These are phyloP conservation scores for Monosporascus sp. DNA, from an alignment of 2,329 filamentous ascomycete species.

Conservation along the genomic window DNA sequence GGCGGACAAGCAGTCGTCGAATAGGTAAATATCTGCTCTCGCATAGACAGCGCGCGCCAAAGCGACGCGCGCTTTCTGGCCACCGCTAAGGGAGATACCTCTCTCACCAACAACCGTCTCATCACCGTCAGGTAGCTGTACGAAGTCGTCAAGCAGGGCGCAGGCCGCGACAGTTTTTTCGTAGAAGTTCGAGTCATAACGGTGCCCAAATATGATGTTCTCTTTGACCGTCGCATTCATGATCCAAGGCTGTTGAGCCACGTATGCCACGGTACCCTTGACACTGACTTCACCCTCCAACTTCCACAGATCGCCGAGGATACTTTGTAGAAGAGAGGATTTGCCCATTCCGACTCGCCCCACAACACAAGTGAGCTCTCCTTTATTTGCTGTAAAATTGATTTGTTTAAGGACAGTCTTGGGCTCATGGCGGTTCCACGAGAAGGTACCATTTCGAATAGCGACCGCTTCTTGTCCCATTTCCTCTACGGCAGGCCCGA, in stretches of 20 bases:
- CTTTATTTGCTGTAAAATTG: constrained; percentile 83
- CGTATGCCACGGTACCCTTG: constrained; percentile 80
- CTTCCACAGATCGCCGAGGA: constrained; percentile 92
- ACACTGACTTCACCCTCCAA: constrained; percentile 76
- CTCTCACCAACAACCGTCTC: constrained; percentile 95
- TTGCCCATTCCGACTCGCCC: constrained; percentile 94
- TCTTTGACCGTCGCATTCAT: constrained; percentile 97
- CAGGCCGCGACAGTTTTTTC: constrained; percentile 89
- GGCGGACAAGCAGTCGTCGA: constrained; percentile 91
- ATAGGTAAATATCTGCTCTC: constrained; percentile 88
- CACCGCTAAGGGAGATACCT: constrained; percentile 91
- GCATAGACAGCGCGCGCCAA: constrained; percentile 93
- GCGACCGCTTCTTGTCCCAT: constrained; percentile 80
- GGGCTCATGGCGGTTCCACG: constrained; percentile 82
- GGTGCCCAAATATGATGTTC: constrained; percentile 94
- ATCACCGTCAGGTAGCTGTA: constrained; percentile 88
- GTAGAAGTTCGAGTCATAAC: constrained; percentile 91
- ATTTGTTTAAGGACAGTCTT: constrained; percentile 73
- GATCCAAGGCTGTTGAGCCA: constrained; percentile 90
- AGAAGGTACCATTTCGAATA: constrained; percentile 82
- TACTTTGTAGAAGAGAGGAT: constrained; percentile 81
- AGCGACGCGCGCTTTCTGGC: constrained; percentile 90
- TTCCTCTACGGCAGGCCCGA: constrained; percentile 65
- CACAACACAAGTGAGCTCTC: constrained; percentile 87
- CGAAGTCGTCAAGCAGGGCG: constrained; percentile 85